These are phyloP conservation scores for Verticillium tricorpus DNA, from an alignment of 2,329 filamentous ascomycete species.

Conservation along the genomic window DNA sequence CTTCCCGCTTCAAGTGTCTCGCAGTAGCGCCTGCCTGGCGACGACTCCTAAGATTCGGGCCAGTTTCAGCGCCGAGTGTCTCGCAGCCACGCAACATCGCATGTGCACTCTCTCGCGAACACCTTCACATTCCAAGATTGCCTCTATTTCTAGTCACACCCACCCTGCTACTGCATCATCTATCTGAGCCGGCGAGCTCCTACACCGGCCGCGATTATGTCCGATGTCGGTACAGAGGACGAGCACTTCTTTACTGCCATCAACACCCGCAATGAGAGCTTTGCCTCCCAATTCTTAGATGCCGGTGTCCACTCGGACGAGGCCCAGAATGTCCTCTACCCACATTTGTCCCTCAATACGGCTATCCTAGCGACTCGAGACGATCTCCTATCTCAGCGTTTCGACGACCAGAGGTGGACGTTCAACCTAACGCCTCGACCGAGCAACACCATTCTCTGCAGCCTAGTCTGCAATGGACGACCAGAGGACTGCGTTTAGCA, in stretches of 20 bases:
- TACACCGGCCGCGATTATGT: neutral
- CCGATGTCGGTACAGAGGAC: neutral
- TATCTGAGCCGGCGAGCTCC: neutral
- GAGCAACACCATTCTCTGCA: constrained; percentile 6
- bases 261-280: neutral
- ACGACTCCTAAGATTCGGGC: neutral
- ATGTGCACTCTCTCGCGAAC: neutral
- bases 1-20: neutral
- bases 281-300: neutral
- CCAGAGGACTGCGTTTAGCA: neutral
- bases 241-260: neutral
- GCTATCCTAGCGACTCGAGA: neutral
- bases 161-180: neutral
- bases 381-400: neutral
- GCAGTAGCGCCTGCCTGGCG: neutral
- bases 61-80: neutral
- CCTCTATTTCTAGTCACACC: neutral
- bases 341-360: neutral
- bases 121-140: neutral
- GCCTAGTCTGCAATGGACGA: constrained; percentile 2
- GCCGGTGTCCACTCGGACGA: neutral
- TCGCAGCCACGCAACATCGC: neutral
- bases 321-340: constrained; percentile 1
- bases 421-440: constrained; percentile 3
- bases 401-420: neutral